Conservation (phyloP, 2,329 filamentous ascomycete genomes). For the Botrytis galanthina region DNA sequence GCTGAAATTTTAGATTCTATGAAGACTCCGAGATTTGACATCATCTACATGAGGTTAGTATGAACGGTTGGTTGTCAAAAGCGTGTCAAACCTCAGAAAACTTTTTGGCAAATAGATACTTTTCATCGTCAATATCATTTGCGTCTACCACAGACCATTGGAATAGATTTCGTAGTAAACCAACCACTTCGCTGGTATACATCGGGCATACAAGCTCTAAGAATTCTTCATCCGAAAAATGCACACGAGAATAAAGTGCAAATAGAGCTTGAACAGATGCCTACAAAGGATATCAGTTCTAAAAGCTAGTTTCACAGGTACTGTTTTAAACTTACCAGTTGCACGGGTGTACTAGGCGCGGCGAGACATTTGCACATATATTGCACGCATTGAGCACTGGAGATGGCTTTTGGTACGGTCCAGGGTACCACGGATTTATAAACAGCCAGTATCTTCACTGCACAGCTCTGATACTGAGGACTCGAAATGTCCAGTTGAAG, state of each 20-base stretch:
- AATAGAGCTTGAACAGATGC: constrained; percentile 81
- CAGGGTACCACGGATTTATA: constrained; percentile 79
- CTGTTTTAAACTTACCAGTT: constrained; percentile 58
- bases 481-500: constrained; percentile 63
- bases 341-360: constrained; percentile 66
- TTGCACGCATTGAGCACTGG: constrained; percentile 66
- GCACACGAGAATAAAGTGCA: constrained; percentile 72
- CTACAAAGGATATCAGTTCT: constrained; percentile 44
- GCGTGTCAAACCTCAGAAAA: constrained; percentile 71
- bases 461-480: constrained; percentile 66
- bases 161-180: constrained; percentile 70
- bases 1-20: constrained; percentile 73
- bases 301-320: background rate
- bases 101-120: constrained; percentile 90
- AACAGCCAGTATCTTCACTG: constrained; percentile 72
- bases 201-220: constrained; percentile 74
- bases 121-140: constrained; percentile 83
- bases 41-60: constrained; percentile 54
- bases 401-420: constrained; percentile 81
- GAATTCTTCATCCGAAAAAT: constrained; percentile 76
- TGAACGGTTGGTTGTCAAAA: background rate
- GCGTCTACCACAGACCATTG: constrained; percentile 78
- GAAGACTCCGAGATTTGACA: constrained; percentile 81
- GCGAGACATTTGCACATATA: constrained; percentile 71
- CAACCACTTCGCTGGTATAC: constrained; percentile 69